Conservation (phyloP, 768 basidiomycete genomes). For the Termitomyces sp. region DNA sequence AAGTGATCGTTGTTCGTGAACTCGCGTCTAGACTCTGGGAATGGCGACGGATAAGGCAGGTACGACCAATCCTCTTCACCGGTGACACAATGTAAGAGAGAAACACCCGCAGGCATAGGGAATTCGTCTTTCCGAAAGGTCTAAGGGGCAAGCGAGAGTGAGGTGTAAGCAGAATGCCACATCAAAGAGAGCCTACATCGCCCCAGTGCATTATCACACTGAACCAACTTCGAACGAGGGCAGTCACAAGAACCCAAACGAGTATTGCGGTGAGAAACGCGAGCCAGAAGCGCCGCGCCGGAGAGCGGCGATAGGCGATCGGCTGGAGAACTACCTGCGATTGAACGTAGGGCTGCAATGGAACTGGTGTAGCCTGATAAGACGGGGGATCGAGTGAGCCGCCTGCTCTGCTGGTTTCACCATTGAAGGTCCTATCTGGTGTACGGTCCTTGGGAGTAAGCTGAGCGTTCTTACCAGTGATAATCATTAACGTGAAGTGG, state of each 20-base stretch:
- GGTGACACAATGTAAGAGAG: constrained; percentile 6
- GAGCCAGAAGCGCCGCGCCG: constrained; percentile 17
- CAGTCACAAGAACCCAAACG: constrained; percentile 16
- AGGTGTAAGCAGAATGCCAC: background rate
- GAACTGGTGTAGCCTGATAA: constrained; percentile 8
- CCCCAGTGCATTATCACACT: constrained; percentile 5
- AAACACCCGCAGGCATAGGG: constrained; percentile 10
- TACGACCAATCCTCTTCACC: constrained; percentile 7
- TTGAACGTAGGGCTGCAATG: constrained; percentile 1
- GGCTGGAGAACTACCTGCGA: constrained; percentile 1
- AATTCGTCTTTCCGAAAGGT: constrained; percentile 10
- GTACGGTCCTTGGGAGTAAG: constrained; percentile 1
- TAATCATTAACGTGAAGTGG: constrained; percentile 5
- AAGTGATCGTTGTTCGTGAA: background rate
- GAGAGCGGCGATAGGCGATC: constrained; percentile 9
- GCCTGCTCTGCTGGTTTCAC: constrained; percentile 1
- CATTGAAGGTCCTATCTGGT: background rate
- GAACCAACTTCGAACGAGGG: constrained; percentile 14
- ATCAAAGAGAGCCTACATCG: constrained; percentile 1
- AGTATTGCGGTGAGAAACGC: constrained; percentile 15
- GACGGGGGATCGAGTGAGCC: constrained; percentile 5
- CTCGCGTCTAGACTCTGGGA: background rate
- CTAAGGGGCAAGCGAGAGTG: constrained; percentile 1
- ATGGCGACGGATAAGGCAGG: background rate
- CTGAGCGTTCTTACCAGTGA: constrained; percentile 9